Evolutionary conservation across 1,284 basidiomycete genomes (phyloP), one percentile per base, ranked within the genome.

Genomic region (Cryptococcus sp.): DNA sequence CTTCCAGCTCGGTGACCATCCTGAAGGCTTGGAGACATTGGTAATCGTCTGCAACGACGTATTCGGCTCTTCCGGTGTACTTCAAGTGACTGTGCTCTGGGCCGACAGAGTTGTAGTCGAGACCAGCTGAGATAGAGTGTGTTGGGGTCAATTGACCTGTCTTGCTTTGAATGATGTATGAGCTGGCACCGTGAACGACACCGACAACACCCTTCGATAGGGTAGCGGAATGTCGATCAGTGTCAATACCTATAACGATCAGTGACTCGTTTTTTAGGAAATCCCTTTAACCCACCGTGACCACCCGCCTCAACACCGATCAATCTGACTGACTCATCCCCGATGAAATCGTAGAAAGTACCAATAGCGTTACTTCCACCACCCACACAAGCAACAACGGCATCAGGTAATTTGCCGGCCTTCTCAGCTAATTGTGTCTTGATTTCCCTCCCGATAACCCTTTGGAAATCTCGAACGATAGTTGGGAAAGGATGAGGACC

Each of bases 401-500:
- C 90, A 63, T 98, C 93, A 6, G 96, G 96, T 4, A 98, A 83
- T 75, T 90, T 93, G 49, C 89, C 88, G 46, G 82, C 82, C 59
- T 79, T 80, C 56, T 85, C 87, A 49, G 84, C 78, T 59, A 98
- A 73, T 77, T 98, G 96, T 50, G 80, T 79, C 79, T 94, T 97
- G 80, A 98, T 95, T 79, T 99, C 96, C 70, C 87, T 82, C 3
- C 95, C 89, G 63, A 99, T 98, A 50, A 98, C 84, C 62, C 88
- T 86, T 77, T 98, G 96, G 84, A 96, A 98, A 78, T 99, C 96
- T 54, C 95, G 87, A 47, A 99, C 95, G 58, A 99, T 90, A 36
- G 94, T 97, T 1, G 96, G 96, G 85, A 98, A 98, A 1, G 96
- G 96, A 76, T 98, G 95, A 14, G 96, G 96, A 5, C 96, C 96